These are phyloP conservation scores for Malania oleifera DNA, from an alignment of 164 flowering plant genomes.

Conservation along the genomic window DNA sequence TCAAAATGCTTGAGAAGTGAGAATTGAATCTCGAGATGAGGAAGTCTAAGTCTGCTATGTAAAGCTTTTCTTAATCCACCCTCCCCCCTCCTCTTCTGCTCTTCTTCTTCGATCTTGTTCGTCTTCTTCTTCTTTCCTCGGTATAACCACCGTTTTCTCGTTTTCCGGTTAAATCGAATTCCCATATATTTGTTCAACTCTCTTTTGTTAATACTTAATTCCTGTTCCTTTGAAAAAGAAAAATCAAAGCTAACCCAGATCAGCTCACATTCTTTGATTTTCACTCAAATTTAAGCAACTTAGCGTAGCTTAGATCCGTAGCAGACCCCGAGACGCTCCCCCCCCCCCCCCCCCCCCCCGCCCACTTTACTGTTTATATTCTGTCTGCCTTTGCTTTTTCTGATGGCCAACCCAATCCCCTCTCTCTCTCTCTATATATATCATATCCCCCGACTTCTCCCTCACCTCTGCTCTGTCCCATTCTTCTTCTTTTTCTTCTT, in stretches of 20 bases:
- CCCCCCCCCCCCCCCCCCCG: too few species aligned
- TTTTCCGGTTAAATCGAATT: conserved; percentile 20
- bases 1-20: conserved; percentile 14
- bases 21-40: too few species aligned
- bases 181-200: neutral
- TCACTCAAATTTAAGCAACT: too few species aligned
- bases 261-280: too few species aligned
- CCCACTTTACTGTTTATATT: conserved; percentile 19
- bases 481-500: conserved; percentile 3
- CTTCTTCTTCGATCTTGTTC: too few species aligned
- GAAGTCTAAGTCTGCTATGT: too few species aligned
- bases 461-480: conserved; percentile 6
- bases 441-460: neutral
- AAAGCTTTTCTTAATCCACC: too few species aligned
- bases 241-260: conserved; percentile 26
- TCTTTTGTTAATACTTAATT: neutral
- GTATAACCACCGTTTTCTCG: conserved; percentile 23
- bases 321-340: conserved; percentile 1
- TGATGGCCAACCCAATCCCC: conserved; percentile 9
- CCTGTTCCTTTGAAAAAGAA: conserved; percentile 24
- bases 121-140: conserved; percentile 9
- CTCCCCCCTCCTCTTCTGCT: too few species aligned
- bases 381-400: conserved; percentile 14
- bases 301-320: neutral
- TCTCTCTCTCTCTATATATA: conserved; percentile 13